Percentiles rank a stretch among this genome's conserved stretches.
Evolutionary conservation across 768 basidiomycete species (phyloP).

Genomic region (Xerocomellus chrysenteron): DNA sequence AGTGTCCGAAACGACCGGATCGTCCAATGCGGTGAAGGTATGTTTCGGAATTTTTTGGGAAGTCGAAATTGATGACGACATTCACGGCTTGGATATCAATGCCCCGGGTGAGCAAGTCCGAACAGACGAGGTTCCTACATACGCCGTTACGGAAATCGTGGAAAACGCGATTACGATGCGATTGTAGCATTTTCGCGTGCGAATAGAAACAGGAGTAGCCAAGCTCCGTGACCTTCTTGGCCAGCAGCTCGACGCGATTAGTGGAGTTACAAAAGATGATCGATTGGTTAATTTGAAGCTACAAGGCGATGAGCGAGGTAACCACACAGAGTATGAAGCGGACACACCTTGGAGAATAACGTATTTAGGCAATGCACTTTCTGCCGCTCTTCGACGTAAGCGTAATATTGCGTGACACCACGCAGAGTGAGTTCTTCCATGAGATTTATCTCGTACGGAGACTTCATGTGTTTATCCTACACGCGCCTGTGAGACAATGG

Average conservation of each 20-base stretch:
- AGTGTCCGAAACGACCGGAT: conserved; percentile 94
- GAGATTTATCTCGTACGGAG: conserved; percentile 97
- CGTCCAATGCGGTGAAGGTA: conserved; percentile 99
- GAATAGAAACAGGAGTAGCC: conserved; percentile 99
- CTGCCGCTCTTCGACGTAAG: conserved; percentile 98
- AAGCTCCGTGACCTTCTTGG: conserved; percentile 98
- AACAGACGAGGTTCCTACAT: conserved; percentile 98
- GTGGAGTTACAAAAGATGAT: conserved; percentile 99
- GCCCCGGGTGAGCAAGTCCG: conserved; percentile 95
- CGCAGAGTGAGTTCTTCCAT: conserved; percentile 99
- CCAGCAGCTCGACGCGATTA: conserved; percentile 97
- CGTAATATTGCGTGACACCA: conserved; percentile 99
- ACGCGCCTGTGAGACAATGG: conserved; percentile 10
- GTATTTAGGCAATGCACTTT: conserved; percentile 99
- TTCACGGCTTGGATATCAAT: conserved; percentile 99
- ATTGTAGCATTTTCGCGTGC: conserved; percentile 99
- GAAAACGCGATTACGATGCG: conserved; percentile 98
- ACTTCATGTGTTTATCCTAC: conserved; percentile 94
- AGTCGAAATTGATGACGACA: conserved; percentile 99
- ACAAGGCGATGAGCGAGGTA: conserved; percentile 11
- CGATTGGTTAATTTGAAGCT: conserved; percentile 99
- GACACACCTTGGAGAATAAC: conserved; percentile 88
- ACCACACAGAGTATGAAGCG: not conserved
- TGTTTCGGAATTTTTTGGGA: conserved; percentile 98
- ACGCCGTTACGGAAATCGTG: conserved; percentile 99